Evolutionary conservation across 106 monocot genomes (phyloP), one percentile per base, ranked within the genome.

Genomic region (Phalaenopsis equestris): DNA sequence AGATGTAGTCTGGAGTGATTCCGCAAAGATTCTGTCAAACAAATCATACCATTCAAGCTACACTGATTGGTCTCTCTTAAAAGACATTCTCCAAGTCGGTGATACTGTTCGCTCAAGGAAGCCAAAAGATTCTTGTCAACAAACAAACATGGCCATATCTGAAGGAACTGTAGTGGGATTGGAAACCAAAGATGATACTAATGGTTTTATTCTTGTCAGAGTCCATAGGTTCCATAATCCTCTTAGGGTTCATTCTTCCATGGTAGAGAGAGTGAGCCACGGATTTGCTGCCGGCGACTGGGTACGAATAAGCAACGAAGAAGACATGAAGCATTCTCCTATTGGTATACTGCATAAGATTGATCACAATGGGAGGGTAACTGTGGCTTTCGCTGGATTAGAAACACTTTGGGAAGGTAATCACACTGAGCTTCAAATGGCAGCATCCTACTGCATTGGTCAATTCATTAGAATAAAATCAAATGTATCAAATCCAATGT

Each of bases 51-150:
- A 52, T 52, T 52, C 52, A 52, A 52, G 12, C 14, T 67, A 72
- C 73, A 92, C 84, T 45, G 83, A 96, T 42, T 96, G 96, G 96
- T 89, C 84, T 21, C 79, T 92, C 36, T 68, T 85, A 65, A 97
- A 97, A 84, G 94, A 94, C 67, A 57, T 41, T 7, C 84, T 97
- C 24, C 86, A 87, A 82, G 86, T 97, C 18, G 96, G 94, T 56
- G 96, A 97, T 80, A 85, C 41, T 3, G 94, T 94, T n/a, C 90
- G 96, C 2, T 97, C 93, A 9, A 81, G 94, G 78, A 97, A 92
- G 82, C 82, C 83, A n/a, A 97, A 81, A 68, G 84, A 89, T 57
- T 80, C 79, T 17, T 86, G 86, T 83, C 88, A 77, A 38, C 81
- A 81, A 2, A 86, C 86, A 42, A 90, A 77, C 80, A 97, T 97